phyloP scores from a whole-genome alignment of 257 asterid genomes.

The Plantago elongata region DNA sequence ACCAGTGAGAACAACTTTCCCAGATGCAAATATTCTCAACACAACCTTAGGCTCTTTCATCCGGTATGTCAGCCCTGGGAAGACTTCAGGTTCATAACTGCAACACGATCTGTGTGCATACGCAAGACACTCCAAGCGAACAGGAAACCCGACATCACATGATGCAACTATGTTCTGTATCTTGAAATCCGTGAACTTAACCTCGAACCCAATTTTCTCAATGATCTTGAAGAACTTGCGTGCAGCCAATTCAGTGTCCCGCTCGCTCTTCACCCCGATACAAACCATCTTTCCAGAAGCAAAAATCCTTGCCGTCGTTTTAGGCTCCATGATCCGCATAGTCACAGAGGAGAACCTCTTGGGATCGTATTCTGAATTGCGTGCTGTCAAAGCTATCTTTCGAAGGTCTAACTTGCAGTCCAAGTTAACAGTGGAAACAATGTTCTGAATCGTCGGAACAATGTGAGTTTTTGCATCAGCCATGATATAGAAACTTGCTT shows the following conservation, averaged over 20 bases:
- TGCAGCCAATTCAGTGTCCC: conserved; percentile 37
- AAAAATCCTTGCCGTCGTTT: conserved; percentile 36
- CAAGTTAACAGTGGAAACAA: conserved; percentile 22
- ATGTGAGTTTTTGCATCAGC: no score
- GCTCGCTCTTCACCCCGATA: conserved; percentile 43
- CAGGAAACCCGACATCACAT: conserved; percentile 40
- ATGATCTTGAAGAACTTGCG: conserved; percentile 37
- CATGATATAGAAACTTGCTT: no score
- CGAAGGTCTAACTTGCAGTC: conserved; percentile 24
- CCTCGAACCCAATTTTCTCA: conserved; percentile 39
- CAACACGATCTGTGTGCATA: conserved; percentile 27
- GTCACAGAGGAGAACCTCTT: conserved; percentile 29
- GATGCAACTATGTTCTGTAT: conserved; percentile 42
- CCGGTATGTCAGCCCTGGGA: conserved; percentile 40
- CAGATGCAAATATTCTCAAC: conserved; percentile 36
- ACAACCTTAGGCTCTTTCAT: conserved; percentile 43
- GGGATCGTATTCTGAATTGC: conserved; percentile 20
- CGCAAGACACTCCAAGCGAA: conserved; percentile 36
- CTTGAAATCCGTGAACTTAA: conserved; percentile 39
- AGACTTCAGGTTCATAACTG: conserved; percentile 39
- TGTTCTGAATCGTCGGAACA: conserved; percentile 4
- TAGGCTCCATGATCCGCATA: conserved; percentile 41
- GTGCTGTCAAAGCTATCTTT: conserved; percentile 16
- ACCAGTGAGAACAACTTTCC: conserved; percentile 42
- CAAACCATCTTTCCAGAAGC: conserved; percentile 48